phyloP scores from a whole-genome alignment of 78 protist genomes.

The Dictyostelium firmibasis region DNA sequence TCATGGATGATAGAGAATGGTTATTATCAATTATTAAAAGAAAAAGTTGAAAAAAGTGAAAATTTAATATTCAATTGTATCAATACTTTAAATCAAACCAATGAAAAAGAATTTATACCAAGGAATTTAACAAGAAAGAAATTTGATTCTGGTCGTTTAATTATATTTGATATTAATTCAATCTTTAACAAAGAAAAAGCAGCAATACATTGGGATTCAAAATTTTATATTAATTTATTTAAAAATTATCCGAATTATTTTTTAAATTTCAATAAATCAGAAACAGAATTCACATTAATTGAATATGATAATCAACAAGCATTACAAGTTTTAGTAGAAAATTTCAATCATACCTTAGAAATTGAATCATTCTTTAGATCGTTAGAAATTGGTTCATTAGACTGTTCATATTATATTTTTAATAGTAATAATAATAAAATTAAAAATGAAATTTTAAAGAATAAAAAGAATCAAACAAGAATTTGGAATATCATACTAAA shows the following conservation, averaged over 20 bases:
- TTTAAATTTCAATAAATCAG: not conserved
- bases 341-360: not conserved
- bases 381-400: not conserved
- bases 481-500: not conserved
- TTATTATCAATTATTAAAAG: not conserved
- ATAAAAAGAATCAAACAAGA: not conserved
- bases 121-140: not conserved
- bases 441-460: not conserved
- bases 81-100: not conserved
- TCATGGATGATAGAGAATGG: conserved; percentile 1
- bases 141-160: not conserved
- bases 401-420: not conserved
- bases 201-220: not conserved
- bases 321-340: not conserved
- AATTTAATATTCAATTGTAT: not conserved
- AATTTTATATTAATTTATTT: not conserved
- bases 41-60: not conserved
- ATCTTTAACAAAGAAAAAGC: not conserved
- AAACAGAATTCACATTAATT: not conserved
- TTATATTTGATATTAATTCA: not conserved
- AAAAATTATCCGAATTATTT: not conserved
- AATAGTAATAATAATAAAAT: not conserved
- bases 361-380: not conserved
- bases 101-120: not conserved
- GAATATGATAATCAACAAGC: not conserved